Evolutionary conservation across 2,329 filamentous ascomycete genomes (phyloP).

Genomic region (Talaromyces albobiverticillius): DNA sequence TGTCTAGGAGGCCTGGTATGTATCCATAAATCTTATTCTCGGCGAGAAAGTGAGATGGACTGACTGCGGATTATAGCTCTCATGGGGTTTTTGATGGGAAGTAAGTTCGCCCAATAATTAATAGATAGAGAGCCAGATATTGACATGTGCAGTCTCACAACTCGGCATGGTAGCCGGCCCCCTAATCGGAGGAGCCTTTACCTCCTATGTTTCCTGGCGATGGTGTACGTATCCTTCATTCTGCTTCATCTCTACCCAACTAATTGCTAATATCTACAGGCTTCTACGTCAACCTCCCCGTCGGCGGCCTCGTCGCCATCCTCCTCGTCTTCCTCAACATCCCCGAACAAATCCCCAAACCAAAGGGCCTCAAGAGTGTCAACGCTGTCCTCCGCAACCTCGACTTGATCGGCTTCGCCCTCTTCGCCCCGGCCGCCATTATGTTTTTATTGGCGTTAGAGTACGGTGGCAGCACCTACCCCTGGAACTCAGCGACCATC

Average conservation of each 20-base stretch:
- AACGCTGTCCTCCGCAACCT: slow-evolving; percentile 25
- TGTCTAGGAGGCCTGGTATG: slow-evolving; percentile 18
- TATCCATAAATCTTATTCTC: not conserved
- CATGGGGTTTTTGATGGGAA: slow-evolving; percentile 20
- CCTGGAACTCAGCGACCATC: slow-evolving; percentile 39
- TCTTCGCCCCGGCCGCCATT: slow-evolving; percentile 39
- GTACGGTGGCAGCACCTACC: slow-evolving; percentile 39
- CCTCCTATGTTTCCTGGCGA: slow-evolving; percentile 37
- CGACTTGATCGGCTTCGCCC: slow-evolving; percentile 39
- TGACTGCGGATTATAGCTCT: not conserved
- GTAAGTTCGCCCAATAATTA: slow-evolving; percentile 16
- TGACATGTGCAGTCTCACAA: slow-evolving; percentile 14
- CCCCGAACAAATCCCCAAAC: slow-evolving; percentile 25
- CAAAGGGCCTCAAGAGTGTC: slow-evolving; percentile 9
- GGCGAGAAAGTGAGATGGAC: not conserved
- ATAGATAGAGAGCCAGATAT: not conserved
- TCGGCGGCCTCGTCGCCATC: slow-evolving; percentile 31
- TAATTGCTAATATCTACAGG: not conserved
- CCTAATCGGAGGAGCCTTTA: slow-evolving; percentile 42
- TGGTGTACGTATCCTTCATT: slow-evolving; percentile 23
- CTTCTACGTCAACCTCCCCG: slow-evolving; percentile 43
- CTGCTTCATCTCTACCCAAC: too few relatives aligned
- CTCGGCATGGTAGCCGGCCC: slow-evolving; percentile 27
- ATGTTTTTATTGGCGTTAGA: slow-evolving; percentile 48
- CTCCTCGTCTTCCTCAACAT: slow-evolving; percentile 30